Percentiles rank a stretch among this genome's conserved stretches.
Evolutionary conservation across 805 yeast species (phyloP).

Genomic region (Saturnispora galanensis): DNA sequence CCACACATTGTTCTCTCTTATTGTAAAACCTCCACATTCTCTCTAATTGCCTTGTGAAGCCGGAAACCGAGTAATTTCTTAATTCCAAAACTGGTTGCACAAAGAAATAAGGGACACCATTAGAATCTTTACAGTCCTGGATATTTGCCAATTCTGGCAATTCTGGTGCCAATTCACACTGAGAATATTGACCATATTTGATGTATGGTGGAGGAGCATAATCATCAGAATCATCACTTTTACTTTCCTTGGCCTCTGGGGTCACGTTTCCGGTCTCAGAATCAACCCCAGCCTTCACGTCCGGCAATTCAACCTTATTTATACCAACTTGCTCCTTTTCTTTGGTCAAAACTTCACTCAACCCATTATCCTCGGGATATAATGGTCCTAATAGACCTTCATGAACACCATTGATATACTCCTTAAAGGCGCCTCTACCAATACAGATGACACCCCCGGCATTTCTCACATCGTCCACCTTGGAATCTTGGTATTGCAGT

Average conservation of each 20-base stretch:
- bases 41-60: conserved; percentile 66
- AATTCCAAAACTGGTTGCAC: conserved; percentile 73
- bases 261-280: conserved; percentile 12
- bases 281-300: not conserved
- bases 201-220: conserved; percentile 48
- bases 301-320: conserved; percentile 6
- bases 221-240: conserved; percentile 27
- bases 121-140: conserved; percentile 22
- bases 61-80: conserved; percentile 68
- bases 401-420: conserved; percentile 80
- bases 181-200: conserved; percentile 43
- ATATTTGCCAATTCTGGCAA: conserved; percentile 22
- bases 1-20: conserved; percentile 41
- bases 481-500: conserved; percentile 35
- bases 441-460: conserved; percentile 86
- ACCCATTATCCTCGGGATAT: conserved; percentile 28
- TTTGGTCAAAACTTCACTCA: conserved; percentile 6
- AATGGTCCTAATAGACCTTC: conserved; percentile 94
- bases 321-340: conserved; percentile 29
- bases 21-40: conserved; percentile 74
- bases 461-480: conserved; percentile 31
- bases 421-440: conserved; percentile 95
- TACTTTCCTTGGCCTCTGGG: conserved; percentile 23
- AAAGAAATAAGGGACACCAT: conserved; percentile 48
- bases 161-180: conserved; percentile 51